Evolutionary conservation across 352 stramenopile genomes (phyloP).

Genomic region (Pythium pyrilobum): DNA sequence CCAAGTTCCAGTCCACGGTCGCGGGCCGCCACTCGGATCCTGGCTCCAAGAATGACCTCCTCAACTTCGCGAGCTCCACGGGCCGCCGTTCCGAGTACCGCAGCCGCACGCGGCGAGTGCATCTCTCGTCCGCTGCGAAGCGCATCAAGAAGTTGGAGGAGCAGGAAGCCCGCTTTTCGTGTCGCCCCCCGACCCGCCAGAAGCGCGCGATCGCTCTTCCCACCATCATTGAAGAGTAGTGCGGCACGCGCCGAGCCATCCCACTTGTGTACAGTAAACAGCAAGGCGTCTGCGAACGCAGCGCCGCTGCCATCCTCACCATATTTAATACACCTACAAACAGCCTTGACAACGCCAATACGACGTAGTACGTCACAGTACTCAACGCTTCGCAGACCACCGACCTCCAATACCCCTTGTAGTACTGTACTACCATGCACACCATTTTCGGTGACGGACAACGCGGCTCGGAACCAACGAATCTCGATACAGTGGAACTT

Average conservation of each 20-base stretch:
- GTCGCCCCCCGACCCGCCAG: conserved; percentile 18
- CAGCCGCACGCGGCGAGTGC: conserved; percentile 48
- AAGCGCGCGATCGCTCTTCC: conserved; percentile 35
- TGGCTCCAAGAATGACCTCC: conserved; percentile 58
- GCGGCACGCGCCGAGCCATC: background rate
- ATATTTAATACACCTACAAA: conserved; percentile 11
- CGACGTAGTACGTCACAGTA: background rate
- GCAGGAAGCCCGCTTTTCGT: conserved; percentile 63
- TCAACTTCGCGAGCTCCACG: conserved; percentile 52
- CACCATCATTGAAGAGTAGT: conserved; percentile 30
- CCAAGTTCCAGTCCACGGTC: conserved; percentile 40
- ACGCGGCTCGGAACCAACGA: no score
- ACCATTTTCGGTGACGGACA: no score
- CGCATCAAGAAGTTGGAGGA: conserved; percentile 81
- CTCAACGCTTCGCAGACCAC: background rate
- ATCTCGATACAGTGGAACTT: no score
- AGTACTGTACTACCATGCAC: background rate
- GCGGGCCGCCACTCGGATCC: conserved; percentile 65
- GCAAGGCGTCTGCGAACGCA: background rate
- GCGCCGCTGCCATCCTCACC: background rate
- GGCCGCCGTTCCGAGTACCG: conserved; percentile 41
- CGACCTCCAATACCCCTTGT: background rate
- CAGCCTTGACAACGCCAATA: background rate
- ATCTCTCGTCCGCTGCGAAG: conserved; percentile 78
- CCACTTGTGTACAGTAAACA: conserved; percentile 8